Percentiles rank a stretch among this genome's conserved stretches.
Evolutionary conservation across 805 yeast species (phyloP).

Genomic region (Nakazawaea wyomingensis): DNA sequence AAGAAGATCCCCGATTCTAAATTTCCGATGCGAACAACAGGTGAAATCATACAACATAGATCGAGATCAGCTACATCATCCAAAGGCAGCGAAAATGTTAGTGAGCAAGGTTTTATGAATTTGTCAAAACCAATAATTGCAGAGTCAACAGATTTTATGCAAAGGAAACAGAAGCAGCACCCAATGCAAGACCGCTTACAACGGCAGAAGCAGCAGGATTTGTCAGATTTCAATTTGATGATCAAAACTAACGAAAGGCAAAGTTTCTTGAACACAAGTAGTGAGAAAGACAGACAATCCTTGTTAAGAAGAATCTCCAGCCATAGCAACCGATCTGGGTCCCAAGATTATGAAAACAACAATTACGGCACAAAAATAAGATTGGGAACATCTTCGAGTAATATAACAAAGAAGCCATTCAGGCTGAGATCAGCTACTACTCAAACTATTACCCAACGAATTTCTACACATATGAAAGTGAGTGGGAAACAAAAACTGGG

Average conservation of each 20-base stretch:
- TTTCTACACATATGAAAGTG: conserved; percentile 3
- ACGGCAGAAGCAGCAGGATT: conserved; percentile 4
- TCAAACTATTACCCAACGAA: neutral
- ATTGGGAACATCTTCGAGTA: neutral
- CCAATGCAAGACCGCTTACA: neutral
- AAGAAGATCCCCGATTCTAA: conserved; percentile 6
- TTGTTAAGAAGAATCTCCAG: neutral
- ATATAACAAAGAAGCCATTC: neutral
- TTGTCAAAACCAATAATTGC: conserved; percentile 10
- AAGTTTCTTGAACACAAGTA: too few species aligned
- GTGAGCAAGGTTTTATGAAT: conserved; percentile 6
- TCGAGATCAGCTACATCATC: neutral
- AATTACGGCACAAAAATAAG: neutral
- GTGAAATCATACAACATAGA: conserved; percentile 14
- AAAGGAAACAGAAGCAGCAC: neutral
- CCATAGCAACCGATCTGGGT: neutral
- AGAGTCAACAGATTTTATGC: conserved; percentile 3
- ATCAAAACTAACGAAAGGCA: too few species aligned
- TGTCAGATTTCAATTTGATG: conserved; percentile 4
- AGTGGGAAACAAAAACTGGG: neutral
- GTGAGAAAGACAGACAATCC: too few species aligned
- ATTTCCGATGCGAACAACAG: conserved; percentile 16
- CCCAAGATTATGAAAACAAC: neutral
- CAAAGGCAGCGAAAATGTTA: neutral
- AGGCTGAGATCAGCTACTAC: conserved; percentile 2